These are phyloP conservation scores for Leucogyrophana mollusca DNA, from an alignment of 768 basidiomycete species.

Conservation along the genomic window DNA sequence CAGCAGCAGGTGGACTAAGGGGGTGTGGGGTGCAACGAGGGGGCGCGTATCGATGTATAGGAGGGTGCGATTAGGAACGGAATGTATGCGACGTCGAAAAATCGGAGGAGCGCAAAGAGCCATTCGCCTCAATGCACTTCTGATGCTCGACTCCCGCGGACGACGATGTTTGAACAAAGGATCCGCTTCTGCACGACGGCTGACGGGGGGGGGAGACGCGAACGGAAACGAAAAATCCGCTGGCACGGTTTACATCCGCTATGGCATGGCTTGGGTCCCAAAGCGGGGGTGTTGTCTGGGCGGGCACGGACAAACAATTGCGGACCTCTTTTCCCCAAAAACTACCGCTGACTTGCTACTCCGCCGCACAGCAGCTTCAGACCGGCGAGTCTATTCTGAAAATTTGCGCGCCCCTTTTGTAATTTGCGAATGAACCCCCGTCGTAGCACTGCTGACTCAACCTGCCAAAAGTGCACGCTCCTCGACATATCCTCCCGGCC, in stretches of 20 bases:
- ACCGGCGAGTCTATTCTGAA: no score
- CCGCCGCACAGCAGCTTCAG: no score
- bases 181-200: conserved; percentile 5
- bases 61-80: conserved; percentile 14
- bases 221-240: conserved; percentile 28
- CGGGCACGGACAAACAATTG: conserved; percentile 20
- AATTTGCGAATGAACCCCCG: no score
- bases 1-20: neutral
- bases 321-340: no score
- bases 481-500: no score
- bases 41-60: conserved; percentile 8
- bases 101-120: conserved; percentile 15
- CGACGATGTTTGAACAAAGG: conserved; percentile 9
- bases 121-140: conserved; percentile 18
- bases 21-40: neutral
- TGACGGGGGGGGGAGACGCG: conserved; percentile 15
- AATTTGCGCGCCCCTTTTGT: no score
- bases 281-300: conserved; percentile 18
- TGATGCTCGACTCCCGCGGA: conserved; percentile 9
- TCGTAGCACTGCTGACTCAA: conserved; percentile 7
- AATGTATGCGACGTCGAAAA: conserved; percentile 14
- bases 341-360: no score
- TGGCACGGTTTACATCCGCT: conserved; percentile 27
- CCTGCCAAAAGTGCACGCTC: conserved; percentile 1
- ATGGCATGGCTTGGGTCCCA: conserved; percentile 9